Percentiles rank a stretch among this genome's conserved stretches.
Evolutionary conservation across 768 basidiomycete genomes (phyloP).

Genomic region (Clathrus columnatus): DNA sequence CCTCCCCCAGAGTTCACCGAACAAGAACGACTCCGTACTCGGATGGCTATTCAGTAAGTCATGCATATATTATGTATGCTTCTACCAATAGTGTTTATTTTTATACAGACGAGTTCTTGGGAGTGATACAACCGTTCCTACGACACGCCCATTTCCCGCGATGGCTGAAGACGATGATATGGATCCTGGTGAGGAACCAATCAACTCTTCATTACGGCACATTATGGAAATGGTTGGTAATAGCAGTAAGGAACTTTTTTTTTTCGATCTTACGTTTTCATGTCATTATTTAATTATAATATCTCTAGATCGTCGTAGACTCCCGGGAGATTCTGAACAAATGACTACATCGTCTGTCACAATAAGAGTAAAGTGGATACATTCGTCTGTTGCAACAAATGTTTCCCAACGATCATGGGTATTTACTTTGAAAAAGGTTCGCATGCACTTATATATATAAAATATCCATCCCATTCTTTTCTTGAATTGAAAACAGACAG

Average conservation of each 20-base stretch:
- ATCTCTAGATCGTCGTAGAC: neutral
- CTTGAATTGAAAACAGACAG: conserved; percentile 4
- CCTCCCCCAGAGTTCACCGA: conserved; percentile 59
- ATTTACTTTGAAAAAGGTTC: conserved; percentile 53
- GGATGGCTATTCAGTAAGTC: conserved; percentile 49
- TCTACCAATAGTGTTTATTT: conserved; percentile 2
- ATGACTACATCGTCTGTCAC: conserved; percentile 28
- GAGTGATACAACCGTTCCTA: conserved; percentile 1
- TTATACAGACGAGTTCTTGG: conserved; percentile 40
- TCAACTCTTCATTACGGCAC: conserved; percentile 1
- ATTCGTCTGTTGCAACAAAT: conserved; percentile 44
- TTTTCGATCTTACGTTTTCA: too few relatives aligned
- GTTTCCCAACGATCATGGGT: conserved; percentile 30
- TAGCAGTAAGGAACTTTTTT: neutral
- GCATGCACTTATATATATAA: conserved; percentile 11
- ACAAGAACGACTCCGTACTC: conserved; percentile 47
- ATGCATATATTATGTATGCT: neutral
- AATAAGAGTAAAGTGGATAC: conserved; percentile 54
- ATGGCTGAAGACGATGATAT: conserved; percentile 33
- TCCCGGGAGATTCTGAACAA: conserved; percentile 17
- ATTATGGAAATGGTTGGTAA: neutral
- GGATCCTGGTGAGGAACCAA: conserved; percentile 16
- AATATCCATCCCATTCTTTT: neutral
- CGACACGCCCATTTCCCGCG: conserved; percentile 41
- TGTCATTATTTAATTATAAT: neutral